Percentiles rank a stretch among this genome's conserved stretches.
phyloP scores from a whole-genome alignment of 192 early-diverging fungal species.

The Coemansia sp. region DNA sequence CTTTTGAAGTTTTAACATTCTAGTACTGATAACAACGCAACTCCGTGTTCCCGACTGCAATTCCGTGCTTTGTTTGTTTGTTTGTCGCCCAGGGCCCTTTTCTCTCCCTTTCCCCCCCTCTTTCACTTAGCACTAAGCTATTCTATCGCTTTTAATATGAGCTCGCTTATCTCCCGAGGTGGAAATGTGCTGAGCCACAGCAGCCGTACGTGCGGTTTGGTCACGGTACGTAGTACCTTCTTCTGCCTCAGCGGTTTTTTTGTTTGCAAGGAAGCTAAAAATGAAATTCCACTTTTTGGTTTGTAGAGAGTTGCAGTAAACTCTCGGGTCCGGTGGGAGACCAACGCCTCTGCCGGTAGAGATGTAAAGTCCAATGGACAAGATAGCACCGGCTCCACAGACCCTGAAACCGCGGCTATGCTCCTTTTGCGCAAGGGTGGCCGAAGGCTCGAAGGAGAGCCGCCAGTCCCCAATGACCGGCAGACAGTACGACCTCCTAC shows the following conservation, averaged over 20 bases:
- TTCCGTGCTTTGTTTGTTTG: neutral
- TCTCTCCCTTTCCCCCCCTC: neutral
- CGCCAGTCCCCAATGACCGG: neutral
- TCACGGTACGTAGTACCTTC: neutral
- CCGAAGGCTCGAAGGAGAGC: neutral
- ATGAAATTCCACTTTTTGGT: neutral
- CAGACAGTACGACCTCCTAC: conserved; percentile 32
- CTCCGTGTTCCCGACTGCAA: neutral
- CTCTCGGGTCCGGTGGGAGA: conserved; percentile 34
- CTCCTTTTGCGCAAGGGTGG: conserved; percentile 16
- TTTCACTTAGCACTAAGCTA: neutral
- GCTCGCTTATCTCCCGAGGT: conserved; percentile 3
- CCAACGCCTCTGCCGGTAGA: conserved; percentile 7
- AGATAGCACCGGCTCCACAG: neutral
- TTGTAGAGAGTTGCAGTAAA: conserved; percentile 8
- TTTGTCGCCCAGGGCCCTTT: neutral
- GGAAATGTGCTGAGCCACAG: neutral
- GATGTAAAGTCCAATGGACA: neutral
- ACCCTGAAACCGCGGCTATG: conserved; percentile 7
- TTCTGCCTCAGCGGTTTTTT: neutral
- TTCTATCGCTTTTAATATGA: conserved; percentile 1
- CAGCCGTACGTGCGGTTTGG: neutral
- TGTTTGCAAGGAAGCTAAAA: neutral
- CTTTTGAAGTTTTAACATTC: neutral
- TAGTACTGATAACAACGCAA: neutral